A percentile compares a stretch with the other conserved stretches of the same genome.
Conservation (phyloP, 2,329 filamentous ascomycete species). For the Fusarium citri region DNA sequence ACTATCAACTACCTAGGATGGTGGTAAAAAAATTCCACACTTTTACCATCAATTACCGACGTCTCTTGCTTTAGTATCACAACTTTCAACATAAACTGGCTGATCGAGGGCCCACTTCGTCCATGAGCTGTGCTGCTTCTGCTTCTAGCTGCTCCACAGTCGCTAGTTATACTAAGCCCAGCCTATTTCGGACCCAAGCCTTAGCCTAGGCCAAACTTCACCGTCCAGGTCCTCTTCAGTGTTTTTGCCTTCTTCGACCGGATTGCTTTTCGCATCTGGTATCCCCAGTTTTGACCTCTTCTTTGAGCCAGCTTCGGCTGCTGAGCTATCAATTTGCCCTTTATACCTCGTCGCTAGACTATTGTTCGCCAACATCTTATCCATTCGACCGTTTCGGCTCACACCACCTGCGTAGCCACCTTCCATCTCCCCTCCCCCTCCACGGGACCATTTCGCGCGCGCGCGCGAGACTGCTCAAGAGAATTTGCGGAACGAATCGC, state of each 20-base stretch:
- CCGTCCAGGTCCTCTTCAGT: slow-evolving; percentile 42
- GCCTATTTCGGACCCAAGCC: slow-evolving; percentile 43
- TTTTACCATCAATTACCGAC: not conserved
- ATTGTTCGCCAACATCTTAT: slow-evolving; percentile 3
- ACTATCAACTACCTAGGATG: not conserved
- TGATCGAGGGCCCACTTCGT: slow-evolving; percentile 34
- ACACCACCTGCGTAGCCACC: slow-evolving; percentile 40
- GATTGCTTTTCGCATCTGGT: slow-evolving; percentile 25
- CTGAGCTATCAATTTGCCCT: slow-evolving; percentile 35
- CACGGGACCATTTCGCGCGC: slow-evolving; percentile 32
- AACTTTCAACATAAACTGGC: slow-evolving; percentile 22
- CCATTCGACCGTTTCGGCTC: slow-evolving; percentile 35
- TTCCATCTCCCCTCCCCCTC: slow-evolving; percentile 36
- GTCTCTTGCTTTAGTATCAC: not conserved
- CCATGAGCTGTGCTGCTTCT: slow-evolving; percentile 20
- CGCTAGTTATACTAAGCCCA: slow-evolving; percentile 28
- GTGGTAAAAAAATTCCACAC: not conserved
- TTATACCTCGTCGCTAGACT: slow-evolving; percentile 6
- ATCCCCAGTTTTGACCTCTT: slow-evolving; percentile 24
- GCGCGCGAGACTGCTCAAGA: slow-evolving; percentile 23
- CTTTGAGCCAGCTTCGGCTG: slow-evolving; percentile 25
- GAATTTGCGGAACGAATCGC: slow-evolving; percentile 20
- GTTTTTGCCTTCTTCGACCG: slow-evolving; percentile 35
- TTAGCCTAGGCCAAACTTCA: slow-evolving; percentile 45
- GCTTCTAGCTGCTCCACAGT: slow-evolving; percentile 27